A percentile compares a stretch with the other conserved stretches of the same genome.
These are phyloP conservation scores for Botrytis hyacinthi DNA, from an alignment of 2,329 filamentous ascomycete species.

Conservation along the genomic window DNA sequence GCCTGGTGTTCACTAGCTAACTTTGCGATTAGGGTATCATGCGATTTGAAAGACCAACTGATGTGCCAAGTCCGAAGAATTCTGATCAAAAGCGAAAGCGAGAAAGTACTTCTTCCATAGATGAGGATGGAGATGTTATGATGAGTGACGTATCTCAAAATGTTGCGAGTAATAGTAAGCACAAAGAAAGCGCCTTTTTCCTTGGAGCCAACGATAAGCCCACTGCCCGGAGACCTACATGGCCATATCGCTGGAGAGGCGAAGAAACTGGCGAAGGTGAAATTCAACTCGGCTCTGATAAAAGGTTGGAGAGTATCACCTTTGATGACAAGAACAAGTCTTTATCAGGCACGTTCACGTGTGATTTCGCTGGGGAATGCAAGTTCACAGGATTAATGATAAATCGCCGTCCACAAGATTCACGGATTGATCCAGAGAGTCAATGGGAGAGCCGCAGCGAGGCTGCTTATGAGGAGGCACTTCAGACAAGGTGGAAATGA, in stretches of 20 bases:
- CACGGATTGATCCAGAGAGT: slow-evolving; percentile 21
- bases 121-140: slow-evolving; percentile 23
- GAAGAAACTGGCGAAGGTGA: slow-evolving; percentile 29
- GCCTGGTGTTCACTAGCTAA: neutral
- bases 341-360: slow-evolving; percentile 25
- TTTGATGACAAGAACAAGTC: slow-evolving; percentile 26
- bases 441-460: slow-evolving; percentile 24
- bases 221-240: slow-evolving; percentile 26
- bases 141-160: slow-evolving; percentile 16
- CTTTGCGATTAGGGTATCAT: slow-evolving; percentile 21
- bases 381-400: slow-evolving; percentile 26
- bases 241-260: slow-evolving; percentile 28
- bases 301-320: slow-evolving; percentile 19
- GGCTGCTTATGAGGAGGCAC: slow-evolving; percentile 23
- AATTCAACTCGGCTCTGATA: slow-evolving; percentile 25
- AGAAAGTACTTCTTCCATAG: slow-evolving; percentile 17
- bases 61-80: slow-evolving; percentile 16
- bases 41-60: slow-evolving; percentile 28
- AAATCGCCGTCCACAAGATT: neutral
- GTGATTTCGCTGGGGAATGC: slow-evolving; percentile 18
- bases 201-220: slow-evolving; percentile 24
- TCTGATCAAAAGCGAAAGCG: slow-evolving; percentile 18
- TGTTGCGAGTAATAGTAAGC: neutral
- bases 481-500: slow-evolving; percentile 18
- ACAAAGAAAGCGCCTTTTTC: slow-evolving; percentile 21